Evolutionary conservation across 2,329 filamentous ascomycete genomes (phyloP), one percentile per base, ranked within the genome.

Genomic region (Botryotinia globosa): DNA sequence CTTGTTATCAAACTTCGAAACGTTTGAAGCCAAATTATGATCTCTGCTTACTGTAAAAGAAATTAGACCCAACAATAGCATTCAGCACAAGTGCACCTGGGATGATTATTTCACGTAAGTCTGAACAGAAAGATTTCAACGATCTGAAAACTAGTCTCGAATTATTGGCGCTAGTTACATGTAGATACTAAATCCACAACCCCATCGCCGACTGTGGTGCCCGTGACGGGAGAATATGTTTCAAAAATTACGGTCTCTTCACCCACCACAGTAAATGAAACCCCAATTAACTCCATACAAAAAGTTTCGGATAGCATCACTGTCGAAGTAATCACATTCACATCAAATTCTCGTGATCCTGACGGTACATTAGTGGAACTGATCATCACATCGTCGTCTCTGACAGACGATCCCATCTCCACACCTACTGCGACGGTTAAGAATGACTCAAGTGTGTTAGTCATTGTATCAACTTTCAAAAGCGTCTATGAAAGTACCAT

Each of bases 401-500:
- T 48, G 44, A 32, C n/a, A n/a, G 14, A 18, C 10, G n/a, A 18
- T 25, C 37, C 37, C 7, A 14, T 20, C n/a, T 44, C 34, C 12
- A 7, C 14, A 32, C 20, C 25, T n/a, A 56, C 14, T 8, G 37
- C 4, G 12, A 44, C 37, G 22, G 29, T 6, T 16, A 20, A 12
- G 22, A n/a, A 37, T 1, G 22, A 44, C 16, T 44, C 51, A 34
- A 32, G 54, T n/a, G 25, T 69, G 29, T 29, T 69, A 25, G 18
- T 59, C 3, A 25, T 58, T 18, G 10, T 59, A 37, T 58, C 51
- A 56, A 69, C 51, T 5, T 69, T 69, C 66, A 59, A 29, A 42
- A 69, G n/a, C 20, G 51, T 69, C 32, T 58, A 69, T 32, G n/a
- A 58, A 22, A 69, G 29, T 22, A 65, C 62, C 29, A 48, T 67